Conservation (phyloP, 2,329 filamentous ascomycete genomes). For the Pseudocercospora fijiensis region DNA sequence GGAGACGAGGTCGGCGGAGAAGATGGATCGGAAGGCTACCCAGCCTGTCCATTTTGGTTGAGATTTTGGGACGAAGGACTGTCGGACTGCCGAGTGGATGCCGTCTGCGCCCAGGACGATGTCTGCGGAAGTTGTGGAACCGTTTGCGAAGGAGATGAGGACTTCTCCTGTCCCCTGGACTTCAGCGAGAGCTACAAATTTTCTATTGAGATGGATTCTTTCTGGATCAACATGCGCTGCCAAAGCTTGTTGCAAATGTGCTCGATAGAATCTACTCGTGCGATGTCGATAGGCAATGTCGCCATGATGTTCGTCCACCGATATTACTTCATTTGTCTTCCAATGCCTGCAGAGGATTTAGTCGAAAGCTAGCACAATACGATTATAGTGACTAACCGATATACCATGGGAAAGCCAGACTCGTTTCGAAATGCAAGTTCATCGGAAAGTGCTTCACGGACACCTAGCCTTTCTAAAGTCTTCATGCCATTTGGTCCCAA, state of each 20-base stretch:
- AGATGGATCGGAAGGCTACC: constrained; percentile 42
- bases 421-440: constrained; percentile 39
- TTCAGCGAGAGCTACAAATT: constrained; percentile 25
- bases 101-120: constrained; percentile 42
- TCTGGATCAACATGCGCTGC: constrained; percentile 35
- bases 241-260: constrained; percentile 40
- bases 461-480: constrained; percentile 40
- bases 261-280: constrained; percentile 41
- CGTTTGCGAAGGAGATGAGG: constrained; percentile 36
- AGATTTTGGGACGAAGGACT: constrained; percentile 33
- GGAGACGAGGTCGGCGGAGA: constrained; percentile 38
- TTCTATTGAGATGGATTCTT: constrained; percentile 38
- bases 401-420: constrained; percentile 39
- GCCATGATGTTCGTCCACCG: constrained; percentile 36
- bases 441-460: constrained; percentile 38
- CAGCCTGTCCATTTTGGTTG: constrained; percentile 41
- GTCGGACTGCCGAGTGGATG: constrained; percentile 38
- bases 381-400: constrained; percentile 28
- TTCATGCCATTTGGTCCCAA: constrained; percentile 43
- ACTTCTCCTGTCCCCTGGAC: constrained; percentile 23
- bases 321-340: constrained; percentile 42
- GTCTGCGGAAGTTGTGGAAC: constrained; percentile 33
- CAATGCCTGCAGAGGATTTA: constrained; percentile 30
- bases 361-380: background rate
- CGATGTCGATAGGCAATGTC: constrained; percentile 37